Conservation (phyloP, 306 rosid species). For the Acacia crassicarpa region DNA sequence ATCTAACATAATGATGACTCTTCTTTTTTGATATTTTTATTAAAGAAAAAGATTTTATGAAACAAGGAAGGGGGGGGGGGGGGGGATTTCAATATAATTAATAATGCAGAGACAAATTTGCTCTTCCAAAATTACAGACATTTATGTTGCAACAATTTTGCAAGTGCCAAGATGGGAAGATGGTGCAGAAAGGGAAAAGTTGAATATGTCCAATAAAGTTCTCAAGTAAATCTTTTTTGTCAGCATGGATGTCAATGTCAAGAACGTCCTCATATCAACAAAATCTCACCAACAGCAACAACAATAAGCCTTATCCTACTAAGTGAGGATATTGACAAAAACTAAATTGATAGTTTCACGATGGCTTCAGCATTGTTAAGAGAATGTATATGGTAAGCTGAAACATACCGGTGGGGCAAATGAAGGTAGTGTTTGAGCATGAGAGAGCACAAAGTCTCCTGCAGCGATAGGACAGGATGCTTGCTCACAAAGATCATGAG, state of each 20-base stretch:
- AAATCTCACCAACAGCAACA: too few relatives aligned
- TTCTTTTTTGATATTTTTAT: neutral
- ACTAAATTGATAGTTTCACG: neutral
- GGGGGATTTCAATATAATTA: neutral
- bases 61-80: neutral
- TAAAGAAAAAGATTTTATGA: neutral
- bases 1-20: neutral
- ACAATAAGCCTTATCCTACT: too few relatives aligned
- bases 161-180: neutral
- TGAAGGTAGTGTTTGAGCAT: constrained; percentile 54
- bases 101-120: neutral
- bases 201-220: neutral
- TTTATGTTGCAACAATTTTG: neutral
- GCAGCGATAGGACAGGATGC: constrained; percentile 43
- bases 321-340: too few relatives aligned
- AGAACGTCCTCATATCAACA: neutral
- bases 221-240: neutral
- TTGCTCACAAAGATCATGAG: constrained; percentile 53
- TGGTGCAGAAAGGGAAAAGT: neutral
- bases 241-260: neutral
- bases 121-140: neutral
- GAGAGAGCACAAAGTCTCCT: constrained; percentile 56
- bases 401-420: constrained; percentile 60
- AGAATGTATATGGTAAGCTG: neutral
- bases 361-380: constrained; percentile 6